Conservation (phyloP, 306 rosid genomes). For the Rosa rugosa region DNA sequence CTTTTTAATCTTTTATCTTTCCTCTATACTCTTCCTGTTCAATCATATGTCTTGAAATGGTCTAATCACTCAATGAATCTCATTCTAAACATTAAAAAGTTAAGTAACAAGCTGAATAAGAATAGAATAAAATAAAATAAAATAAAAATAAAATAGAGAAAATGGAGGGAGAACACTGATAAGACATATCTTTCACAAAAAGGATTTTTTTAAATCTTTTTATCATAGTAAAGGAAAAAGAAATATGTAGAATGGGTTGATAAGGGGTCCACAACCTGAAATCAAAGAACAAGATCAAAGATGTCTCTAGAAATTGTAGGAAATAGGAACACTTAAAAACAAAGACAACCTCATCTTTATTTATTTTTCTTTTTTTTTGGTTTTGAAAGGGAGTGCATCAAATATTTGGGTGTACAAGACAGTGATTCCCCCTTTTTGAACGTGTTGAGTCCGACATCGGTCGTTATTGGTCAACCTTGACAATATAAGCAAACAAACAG, state of each 20-base stretch:
- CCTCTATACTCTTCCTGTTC: neutral
- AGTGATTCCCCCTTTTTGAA: neutral
- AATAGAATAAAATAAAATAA: neutral
- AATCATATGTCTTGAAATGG: neutral
- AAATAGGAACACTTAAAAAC: neutral
- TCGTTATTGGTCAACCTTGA: neutral
- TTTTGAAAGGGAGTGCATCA: neutral
- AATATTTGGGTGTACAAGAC: neutral
- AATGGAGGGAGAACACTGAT: neutral
- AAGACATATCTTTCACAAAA: neutral
- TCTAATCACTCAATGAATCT: neutral
- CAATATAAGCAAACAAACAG: neutral
- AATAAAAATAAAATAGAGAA: neutral
- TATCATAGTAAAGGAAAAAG: neutral
- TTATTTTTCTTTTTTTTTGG: no score
- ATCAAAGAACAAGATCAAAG: neutral
- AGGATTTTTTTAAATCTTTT: neutral
- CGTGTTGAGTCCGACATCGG: neutral
- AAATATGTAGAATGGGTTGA: neutral
- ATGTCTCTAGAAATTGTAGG: neutral
- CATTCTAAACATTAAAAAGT: neutral
- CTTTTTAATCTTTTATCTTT: neutral
- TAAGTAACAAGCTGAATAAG: neutral
- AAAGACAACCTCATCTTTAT: neutral
- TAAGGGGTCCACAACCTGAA: neutral